These are phyloP conservation scores for Starmerella bacillaris DNA, from an alignment of 805 yeast species.

Conservation along the genomic window DNA sequence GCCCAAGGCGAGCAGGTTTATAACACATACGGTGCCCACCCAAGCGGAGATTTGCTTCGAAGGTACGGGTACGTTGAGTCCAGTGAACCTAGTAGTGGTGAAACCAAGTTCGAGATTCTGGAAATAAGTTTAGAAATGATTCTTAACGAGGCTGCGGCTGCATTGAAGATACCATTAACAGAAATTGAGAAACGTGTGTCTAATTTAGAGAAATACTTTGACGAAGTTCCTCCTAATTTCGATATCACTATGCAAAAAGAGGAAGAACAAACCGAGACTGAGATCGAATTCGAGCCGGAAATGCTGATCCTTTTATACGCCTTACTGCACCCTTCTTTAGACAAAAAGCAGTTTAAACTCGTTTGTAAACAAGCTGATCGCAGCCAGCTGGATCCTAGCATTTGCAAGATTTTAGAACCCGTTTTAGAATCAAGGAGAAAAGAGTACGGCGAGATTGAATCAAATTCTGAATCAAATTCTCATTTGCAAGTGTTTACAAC, in stretches of 20 bases:
- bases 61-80: slow-evolving; percentile 87
- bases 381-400: slow-evolving; percentile 8
- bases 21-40: slow-evolving; percentile 77
- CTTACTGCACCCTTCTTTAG: slow-evolving; percentile 7
- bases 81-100: too few species aligned
- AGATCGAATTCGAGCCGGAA: slow-evolving; percentile 13
- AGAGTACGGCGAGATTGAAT: slow-evolving; percentile 12
- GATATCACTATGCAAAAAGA: too few species aligned
- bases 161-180: too few species aligned
- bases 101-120: too few species aligned
- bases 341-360: slow-evolving; percentile 3
- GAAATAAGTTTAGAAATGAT: too few species aligned
- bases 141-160: too few species aligned
- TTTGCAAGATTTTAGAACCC: slow-evolving; percentile 5
- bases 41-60: slow-evolving; percentile 77
- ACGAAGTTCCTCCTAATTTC: too few species aligned
- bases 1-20: slow-evolving; percentile 53
- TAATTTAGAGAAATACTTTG: too few species aligned
- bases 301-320: slow-evolving; percentile 7
- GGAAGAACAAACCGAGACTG: slow-evolving; percentile 5
- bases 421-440: slow-evolving; percentile 12
- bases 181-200: too few species aligned
- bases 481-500: slow-evolving; percentile 5
- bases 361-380: slow-evolving; percentile 8
- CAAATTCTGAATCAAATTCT: slow-evolving; percentile 1